phyloP scores from a whole-genome alignment of 2,329 filamentous ascomycete genomes.

The Aspergillus nomiae region DNA sequence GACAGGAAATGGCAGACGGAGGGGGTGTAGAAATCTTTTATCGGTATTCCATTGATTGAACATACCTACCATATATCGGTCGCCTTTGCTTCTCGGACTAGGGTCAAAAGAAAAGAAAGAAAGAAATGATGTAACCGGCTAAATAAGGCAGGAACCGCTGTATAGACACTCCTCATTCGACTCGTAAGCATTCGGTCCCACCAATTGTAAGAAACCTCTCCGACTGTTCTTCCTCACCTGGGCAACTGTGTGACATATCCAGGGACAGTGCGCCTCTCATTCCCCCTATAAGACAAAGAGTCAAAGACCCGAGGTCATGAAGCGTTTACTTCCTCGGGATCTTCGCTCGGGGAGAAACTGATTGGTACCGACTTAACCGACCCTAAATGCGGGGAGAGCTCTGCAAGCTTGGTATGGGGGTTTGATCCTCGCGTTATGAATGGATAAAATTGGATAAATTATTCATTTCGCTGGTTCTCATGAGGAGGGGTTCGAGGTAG shows the following conservation, averaged over 20 bases:
- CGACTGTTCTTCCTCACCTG: not conserved
- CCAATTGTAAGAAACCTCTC: not conserved
- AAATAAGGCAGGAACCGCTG: not conserved
- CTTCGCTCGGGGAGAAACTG: not conserved
- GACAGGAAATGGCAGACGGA: not conserved
- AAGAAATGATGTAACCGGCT: not conserved
- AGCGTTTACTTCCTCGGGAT: not conserved
- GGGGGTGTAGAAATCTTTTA: not conserved
- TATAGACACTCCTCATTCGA: not conserved
- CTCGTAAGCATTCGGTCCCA: not conserved
- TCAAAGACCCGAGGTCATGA: not conserved
- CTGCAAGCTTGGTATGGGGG: not conserved
- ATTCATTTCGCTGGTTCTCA: not conserved
- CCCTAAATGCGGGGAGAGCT: not conserved
- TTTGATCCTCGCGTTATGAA: not conserved
- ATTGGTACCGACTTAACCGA: not conserved
- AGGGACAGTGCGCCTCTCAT: not conserved
- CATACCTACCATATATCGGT: not conserved
- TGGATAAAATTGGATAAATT: not conserved
- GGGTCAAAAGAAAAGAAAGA: not conserved
- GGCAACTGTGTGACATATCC: not conserved
- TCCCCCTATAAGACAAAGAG: not conserved
- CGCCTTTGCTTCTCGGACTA: not conserved
- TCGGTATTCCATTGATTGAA: not conserved
- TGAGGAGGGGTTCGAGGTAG: not conserved